Evolutionary conservation across 176 grass and related monocot genomes (phyloP), one percentile per base, ranked within the genome.

Genomic region (Juncus inflexus): DNA sequence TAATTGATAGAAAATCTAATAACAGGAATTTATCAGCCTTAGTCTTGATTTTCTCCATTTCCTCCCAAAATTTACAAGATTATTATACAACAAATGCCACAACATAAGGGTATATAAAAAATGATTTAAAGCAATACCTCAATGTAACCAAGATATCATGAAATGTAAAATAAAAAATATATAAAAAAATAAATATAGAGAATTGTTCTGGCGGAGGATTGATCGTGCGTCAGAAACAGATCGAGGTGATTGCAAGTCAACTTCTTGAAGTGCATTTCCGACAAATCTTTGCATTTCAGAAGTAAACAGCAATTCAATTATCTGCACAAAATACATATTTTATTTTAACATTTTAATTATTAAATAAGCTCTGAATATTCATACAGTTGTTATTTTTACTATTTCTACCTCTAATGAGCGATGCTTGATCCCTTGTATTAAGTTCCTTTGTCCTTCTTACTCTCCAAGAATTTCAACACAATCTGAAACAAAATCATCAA

Each of bases 271-370:
- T 61, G 92, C 82, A 45, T 91, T 97, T 9, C 92, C 92, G 2
- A 89, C 77, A 15, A 86, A 72, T 64, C 88, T 97, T 54, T 97
- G 92, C 92, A 97, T 91, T 58, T 97, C 87, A 40, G 84, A 91
- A 64, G 82, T 89, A 38, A 97, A 97, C 19, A 83, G 69, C 51
- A 85, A 87, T 42, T 89, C 92, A 12, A 97, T 67, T 16, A 97
- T 97, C 92, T 97, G 87, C 77, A 74, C 9, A 65, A 47, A 57
- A 73, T 5, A 40, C 43, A 47, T 47, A 47, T 6, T 6, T 47
- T 47, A 47, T 47, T 6, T 47, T 47, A 5, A 47, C 1, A 9
- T 47, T 6, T 47, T 47, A 6, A 47, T 9, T 47, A 6, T 47
- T 47, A 47, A 47, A 47, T 47, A 47, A 28, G 19, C 19, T 28